Base-by-base conservation (phyloP, 2,329 filamentous ascomycete genomes). In the Stylonectria norvegica region DNA sequence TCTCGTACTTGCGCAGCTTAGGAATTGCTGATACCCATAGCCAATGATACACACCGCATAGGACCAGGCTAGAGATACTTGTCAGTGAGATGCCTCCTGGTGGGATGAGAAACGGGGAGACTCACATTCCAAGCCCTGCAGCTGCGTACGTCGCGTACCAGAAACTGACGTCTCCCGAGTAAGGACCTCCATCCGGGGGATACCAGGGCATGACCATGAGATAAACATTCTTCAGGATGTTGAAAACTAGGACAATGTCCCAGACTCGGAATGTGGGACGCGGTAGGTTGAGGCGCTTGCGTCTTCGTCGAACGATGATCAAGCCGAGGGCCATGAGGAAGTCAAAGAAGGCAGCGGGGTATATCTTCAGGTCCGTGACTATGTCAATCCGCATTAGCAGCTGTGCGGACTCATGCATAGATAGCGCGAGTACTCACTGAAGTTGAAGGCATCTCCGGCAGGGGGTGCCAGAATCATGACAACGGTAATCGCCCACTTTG, bases 141-240 rank as follows among this genome's bases (percentile, higher is more conserved):
- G 79, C 76, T 12, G 76, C 73, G 52, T 87, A 87, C 0, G 83
- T 86, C 2, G 72, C 83, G 48, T 88, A 88, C 78, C 81, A 88
- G 62, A 88, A 88, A 36, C 75, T 82, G 4, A 86, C 82, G 40
- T 83, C 77, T 0, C 81, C 83, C 0, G 74, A 78, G 35, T 73
- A 72, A 0, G 68, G 67, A 0, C 83, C 83, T 1, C 67, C 71
- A 1, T 69, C 66, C 0, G 83, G 84, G 2, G 83, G 83, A 47
- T 81, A 83, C 83, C 83, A 87, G 0, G 84, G 83, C 71, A 85
- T 84, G 18, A 81, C 71, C 3, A 87, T 62, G 25, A 85, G 65
- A 48, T 80, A 86, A 0, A 81, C 38, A 35, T 83, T 75, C 1
- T 79, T 65, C 1, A 78, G 56, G 39, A 84, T 73, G 40, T 73